Evolutionary conservation across 352 stramenopile genomes (phyloP).

Genomic region (Lagenidium sp.): DNA sequence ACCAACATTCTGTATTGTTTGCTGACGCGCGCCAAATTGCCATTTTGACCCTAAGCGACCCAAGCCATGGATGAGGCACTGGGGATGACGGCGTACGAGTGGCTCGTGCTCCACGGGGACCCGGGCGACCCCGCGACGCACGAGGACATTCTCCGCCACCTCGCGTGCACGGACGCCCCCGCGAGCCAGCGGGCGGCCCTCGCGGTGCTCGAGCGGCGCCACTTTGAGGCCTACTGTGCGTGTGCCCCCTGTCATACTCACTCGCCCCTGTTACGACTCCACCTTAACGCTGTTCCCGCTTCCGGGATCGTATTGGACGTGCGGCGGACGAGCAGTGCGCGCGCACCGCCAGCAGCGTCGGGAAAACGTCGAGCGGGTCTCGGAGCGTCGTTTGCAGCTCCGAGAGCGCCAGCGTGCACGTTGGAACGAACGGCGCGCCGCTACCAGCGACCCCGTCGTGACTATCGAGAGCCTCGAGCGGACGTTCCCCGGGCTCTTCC

Average conservation of each 20-base stretch:
- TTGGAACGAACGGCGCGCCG: slow-evolving; percentile 24
- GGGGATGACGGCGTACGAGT: slow-evolving; percentile 10
- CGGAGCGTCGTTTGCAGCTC: slow-evolving; percentile 23
- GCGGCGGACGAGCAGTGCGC: slow-evolving; percentile 20
- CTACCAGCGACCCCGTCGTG: slow-evolving; percentile 17
- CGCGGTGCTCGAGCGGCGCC: slow-evolving; percentile 26
- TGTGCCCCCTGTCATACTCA: too few species aligned
- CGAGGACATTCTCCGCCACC: slow-evolving; percentile 25
- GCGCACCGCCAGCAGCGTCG: slow-evolving; percentile 12
- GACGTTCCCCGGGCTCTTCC: slow-evolving; percentile 34
- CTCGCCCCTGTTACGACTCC: too few species aligned
- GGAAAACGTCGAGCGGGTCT: slow-evolving; percentile 12
- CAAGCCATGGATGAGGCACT: background rate
- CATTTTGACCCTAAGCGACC: too few species aligned
- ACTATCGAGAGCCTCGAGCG: slow-evolving; percentile 25
- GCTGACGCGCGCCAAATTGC: too few species aligned
- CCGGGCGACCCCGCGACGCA: slow-evolving; percentile 16
- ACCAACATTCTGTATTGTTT: too few species aligned
- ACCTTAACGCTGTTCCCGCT: too few species aligned
- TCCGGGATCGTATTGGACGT: too few species aligned
- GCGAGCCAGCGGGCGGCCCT: slow-evolving; percentile 17
- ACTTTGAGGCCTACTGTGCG: slow-evolving; percentile 37
- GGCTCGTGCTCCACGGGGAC: slow-evolving; percentile 13
- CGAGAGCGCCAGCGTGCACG: slow-evolving; percentile 24
- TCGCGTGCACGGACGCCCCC: slow-evolving; percentile 12